Evolutionary conservation across 306 rosid genomes (phyloP).

Genomic region (Lablab purpureus): DNA sequence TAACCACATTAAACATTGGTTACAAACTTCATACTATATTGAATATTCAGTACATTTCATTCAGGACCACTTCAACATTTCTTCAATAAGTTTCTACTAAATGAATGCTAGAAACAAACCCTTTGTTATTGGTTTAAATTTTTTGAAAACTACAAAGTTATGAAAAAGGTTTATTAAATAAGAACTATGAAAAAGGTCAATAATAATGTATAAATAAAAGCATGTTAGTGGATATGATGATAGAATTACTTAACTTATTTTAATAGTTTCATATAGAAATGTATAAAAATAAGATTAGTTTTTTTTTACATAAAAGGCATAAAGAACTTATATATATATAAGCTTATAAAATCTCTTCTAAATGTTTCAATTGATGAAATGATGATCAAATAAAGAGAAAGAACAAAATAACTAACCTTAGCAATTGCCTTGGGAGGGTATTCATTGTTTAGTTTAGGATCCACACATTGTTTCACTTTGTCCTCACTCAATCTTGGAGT

Average conservation of each 20-base stretch:
- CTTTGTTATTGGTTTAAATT: neutral
- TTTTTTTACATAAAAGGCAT: no score
- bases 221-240: neutral
- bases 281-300: neutral
- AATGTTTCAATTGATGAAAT: neutral
- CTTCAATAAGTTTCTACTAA: neutral
- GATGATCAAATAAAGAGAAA: constrained; percentile 5
- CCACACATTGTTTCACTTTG: constrained; percentile 94
- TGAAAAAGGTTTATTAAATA: no score
- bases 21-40: neutral
- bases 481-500: constrained; percentile 97
- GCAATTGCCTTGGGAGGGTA: constrained; percentile 97
- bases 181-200: no score
- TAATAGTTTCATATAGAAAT: neutral
- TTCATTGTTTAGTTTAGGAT: constrained; percentile 88
- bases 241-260: neutral
- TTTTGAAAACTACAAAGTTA: neutral
- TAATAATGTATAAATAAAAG: no score
- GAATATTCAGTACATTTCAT: neutral
- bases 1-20: constrained; percentile 34
- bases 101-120: neutral
- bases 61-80: neutral
- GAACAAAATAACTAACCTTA: constrained; percentile 57
- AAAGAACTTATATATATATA: no score
- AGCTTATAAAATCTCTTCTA: neutral